Percentiles rank a stretch among this genome's conserved stretches.
Conservation (phyloP, 2,329 filamentous ascomycete genomes). For the Trichophyton rubrum region DNA sequence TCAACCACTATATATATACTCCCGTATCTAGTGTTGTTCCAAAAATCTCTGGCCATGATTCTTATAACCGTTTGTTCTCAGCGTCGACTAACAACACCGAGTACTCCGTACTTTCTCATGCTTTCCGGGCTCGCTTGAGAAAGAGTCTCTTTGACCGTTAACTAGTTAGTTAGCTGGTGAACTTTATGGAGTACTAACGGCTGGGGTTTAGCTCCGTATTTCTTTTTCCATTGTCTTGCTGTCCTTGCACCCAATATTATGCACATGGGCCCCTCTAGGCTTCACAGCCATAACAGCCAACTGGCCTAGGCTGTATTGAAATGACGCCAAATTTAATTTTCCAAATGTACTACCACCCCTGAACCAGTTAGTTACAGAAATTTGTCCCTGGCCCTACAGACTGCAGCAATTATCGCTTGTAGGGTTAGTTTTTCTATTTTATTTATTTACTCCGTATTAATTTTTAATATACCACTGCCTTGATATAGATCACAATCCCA, state of each 20-base stretch:
- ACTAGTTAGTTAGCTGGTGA: background rate
- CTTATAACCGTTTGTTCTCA: too few relatives aligned
- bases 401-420: too few relatives aligned
- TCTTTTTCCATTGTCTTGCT: background rate
- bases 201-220: background rate
- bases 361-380: too few relatives aligned
- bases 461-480: too few relatives aligned
- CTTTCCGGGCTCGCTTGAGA: background rate
- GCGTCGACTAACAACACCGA: too few relatives aligned
- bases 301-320: background rate
- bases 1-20: too few relatives aligned
- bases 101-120: background rate
- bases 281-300: background rate
- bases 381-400: too few relatives aligned
- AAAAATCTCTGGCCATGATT: too few relatives aligned
- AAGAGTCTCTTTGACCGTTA: background rate
- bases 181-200: background rate
- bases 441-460: too few relatives aligned
- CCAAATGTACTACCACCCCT: background rate
- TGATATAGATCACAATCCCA: too few relatives aligned
- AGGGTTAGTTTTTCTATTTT: too few relatives aligned
- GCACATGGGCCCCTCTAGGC: background rate
- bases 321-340: background rate
- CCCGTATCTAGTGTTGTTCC: too few relatives aligned
- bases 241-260: background rate